Evolutionary conservation across 1,139 yeast species (phyloP).

Genomic region (Diutina neorugosa): DNA sequence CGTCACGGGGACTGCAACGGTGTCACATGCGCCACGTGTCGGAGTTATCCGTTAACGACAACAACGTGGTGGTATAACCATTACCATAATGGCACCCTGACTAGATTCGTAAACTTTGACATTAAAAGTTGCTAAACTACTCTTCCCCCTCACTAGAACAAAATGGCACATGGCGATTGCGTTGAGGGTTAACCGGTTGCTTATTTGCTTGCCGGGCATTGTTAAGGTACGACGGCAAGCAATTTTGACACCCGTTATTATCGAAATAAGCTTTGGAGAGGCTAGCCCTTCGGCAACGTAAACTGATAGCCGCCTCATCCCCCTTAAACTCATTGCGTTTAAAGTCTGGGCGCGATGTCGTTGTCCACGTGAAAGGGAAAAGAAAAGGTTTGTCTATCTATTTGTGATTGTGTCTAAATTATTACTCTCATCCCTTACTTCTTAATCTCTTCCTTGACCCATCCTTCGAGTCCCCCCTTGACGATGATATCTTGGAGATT

Average conservation of each 20-base stretch:
- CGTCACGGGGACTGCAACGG: not conserved
- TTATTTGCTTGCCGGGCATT: not conserved
- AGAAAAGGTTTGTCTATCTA: not conserved
- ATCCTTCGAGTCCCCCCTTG: constrained; percentile 95
- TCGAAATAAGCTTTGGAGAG: not conserved
- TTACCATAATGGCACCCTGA: too few relatives aligned
- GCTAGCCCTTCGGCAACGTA: not conserved
- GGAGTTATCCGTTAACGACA: not conserved
- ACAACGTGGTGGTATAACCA: too few relatives aligned
- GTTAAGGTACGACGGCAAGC: not conserved
- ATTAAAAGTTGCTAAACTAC: too few relatives aligned
- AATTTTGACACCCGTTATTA: not conserved
- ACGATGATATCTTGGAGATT: constrained; percentile 93
- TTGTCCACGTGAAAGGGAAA: not conserved
- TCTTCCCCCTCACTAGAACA: too few relatives aligned
- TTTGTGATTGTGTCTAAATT: not conserved
- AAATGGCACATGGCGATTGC: too few relatives aligned
- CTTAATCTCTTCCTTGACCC: constrained; percentile 50
- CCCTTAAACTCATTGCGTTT: not conserved
- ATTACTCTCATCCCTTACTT: not conserved
- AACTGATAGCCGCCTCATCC: not conserved
- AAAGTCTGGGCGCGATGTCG: not conserved
- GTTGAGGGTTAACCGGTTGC: too few relatives aligned
- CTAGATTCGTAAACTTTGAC: too few relatives aligned
- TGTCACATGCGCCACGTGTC: not conserved